Evolutionary conservation across 805 yeast genomes (phyloP), one percentile per base, ranked within the genome.

Genomic region (Isabelozyma pseudorhagii): DNA sequence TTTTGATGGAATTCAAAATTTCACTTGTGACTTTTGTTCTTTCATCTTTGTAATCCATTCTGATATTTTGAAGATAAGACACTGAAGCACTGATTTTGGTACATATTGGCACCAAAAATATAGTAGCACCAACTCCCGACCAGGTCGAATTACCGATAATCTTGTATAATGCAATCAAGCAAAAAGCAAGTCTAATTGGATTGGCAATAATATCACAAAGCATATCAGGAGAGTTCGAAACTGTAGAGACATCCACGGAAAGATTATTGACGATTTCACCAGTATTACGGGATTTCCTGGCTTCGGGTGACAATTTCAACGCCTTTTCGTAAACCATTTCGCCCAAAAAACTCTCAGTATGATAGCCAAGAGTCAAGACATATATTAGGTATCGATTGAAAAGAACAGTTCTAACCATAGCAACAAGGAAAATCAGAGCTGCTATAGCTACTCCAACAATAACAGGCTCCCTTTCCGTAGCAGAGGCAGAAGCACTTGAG

Each of bases 1-100:
- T 66, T 51, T 71, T 72, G 34, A 71, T 66, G 8, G 75, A 62
- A 47, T 59, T 62, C 47, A 72, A 63, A 44, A 72, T 69, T 51
- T 72, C 77, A 28, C 67, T 64, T 49, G 69, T 69, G 47, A 71
- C 59, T 18, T 68, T 61, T 3, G 72, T 66, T 56, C 78, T 60
- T 28, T 61, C 60, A 51, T 72, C 78, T 54, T 65, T 72, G 50
- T 60, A 60, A 48, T 65, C 61, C 72, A 71, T 63, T 47, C 59
- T 62, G 17, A 57, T 58, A 42, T 57, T 57, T 52, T 61, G 66
- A 18, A 62, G 53, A 9, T 58, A 50, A 49, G 57, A 57, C 36
- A 69, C 55, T 3, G 66, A 55, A 3, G 68, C 55, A 25, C 63
- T 64, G 18, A 69, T 57, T 17, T 54, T 53, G 21, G 66, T 56